Percentiles rank a stretch among this genome's conserved stretches.
phyloP scores from a whole-genome alignment of 2,329 filamentous ascomycete species.

The Curvularia sp. region DNA sequence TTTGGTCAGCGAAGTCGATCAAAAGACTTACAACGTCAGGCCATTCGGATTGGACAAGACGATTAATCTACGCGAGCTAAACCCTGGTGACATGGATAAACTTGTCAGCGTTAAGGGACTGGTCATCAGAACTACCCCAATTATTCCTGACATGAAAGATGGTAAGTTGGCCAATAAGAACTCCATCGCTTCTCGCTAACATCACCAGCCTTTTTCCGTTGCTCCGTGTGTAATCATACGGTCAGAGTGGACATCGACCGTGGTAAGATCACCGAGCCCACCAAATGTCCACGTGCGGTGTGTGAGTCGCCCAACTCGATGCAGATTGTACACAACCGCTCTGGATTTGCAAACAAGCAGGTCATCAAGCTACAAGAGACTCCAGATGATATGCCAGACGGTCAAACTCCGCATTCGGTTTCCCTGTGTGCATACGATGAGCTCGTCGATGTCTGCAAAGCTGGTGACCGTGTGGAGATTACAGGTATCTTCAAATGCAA shows the following conservation, averaged over 20 bases:
- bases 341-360: slow-evolving; percentile 94
- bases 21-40: slow-evolving; percentile 81
- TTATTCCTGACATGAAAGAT: slow-evolving; percentile 99
- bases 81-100: slow-evolving; percentile 97
- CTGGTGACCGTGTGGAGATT: slow-evolving; percentile 92
- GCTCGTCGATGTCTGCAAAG: slow-evolving; percentile 96
- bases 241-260: slow-evolving; percentile 91
- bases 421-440: slow-evolving; percentile 97
- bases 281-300: slow-evolving; percentile 80
- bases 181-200: slow-evolving; percentile 18
- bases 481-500: slow-evolving; percentile 97
- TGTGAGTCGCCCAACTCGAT: slow-evolving; percentile 92
- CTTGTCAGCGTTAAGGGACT: slow-evolving; percentile 93
- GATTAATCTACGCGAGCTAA: slow-evolving; percentile 91
- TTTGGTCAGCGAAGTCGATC: slow-evolving; percentile 76
- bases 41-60: slow-evolving; percentile 87
- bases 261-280: slow-evolving; percentile 95
- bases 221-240: slow-evolving; percentile 89
- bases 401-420: slow-evolving; percentile 96
- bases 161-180: slow-evolving; percentile 46
- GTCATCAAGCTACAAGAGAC: slow-evolving; percentile 99
- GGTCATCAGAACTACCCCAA: slow-evolving; percentile 92
- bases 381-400: slow-evolving; percentile 90
- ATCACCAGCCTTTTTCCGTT: slow-evolving; percentile 85
- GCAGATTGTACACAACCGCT: slow-evolving; percentile 97